A percentile compares a stretch with the other conserved stretches of the same genome.
Conservation (phyloP, 164 flowering plant genomes). For the Berberis thunbergii region DNA sequence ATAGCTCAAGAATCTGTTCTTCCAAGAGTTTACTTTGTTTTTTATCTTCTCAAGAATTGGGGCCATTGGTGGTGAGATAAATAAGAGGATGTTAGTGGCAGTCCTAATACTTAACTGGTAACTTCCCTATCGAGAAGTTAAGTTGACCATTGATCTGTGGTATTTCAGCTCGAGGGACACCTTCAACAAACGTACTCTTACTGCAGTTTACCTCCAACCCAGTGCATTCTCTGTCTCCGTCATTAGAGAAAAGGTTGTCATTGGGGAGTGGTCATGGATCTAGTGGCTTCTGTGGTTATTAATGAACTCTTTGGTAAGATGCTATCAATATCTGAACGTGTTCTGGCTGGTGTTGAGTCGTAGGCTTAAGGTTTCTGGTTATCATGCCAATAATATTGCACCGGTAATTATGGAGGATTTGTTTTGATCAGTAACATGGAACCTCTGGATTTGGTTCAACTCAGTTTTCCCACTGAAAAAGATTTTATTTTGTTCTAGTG, state of each 20-base stretch:
- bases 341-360: constrained; percentile 74
- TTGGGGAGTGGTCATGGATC: constrained; percentile 87
- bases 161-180: neutral
- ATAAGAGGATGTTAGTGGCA: neutral
- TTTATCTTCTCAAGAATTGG: neutral
- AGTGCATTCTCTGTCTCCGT: no score
- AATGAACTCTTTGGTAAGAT: constrained; percentile 64
- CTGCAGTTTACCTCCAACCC: neutral
- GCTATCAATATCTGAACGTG: constrained; percentile 37
- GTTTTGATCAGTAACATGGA: constrained; percentile 62
- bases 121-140: neutral
- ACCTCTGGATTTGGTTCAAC: constrained; percentile 51
- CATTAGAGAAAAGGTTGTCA: no score
- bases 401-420: constrained; percentile 82
- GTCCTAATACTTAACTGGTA: neutral
- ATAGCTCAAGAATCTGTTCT: neutral
- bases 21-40: neutral
- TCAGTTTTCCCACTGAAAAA: constrained; percentile 51
- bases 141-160: neutral
- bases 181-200: neutral
- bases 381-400: constrained; percentile 82
- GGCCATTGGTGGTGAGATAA: neutral
- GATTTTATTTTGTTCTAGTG: constrained; percentile 65
- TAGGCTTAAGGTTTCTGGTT: constrained; percentile 75
- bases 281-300: constrained; percentile 81